Conservation (phyloP, 2,329 filamentous ascomycete genomes). For the Botrytis medusae region DNA sequence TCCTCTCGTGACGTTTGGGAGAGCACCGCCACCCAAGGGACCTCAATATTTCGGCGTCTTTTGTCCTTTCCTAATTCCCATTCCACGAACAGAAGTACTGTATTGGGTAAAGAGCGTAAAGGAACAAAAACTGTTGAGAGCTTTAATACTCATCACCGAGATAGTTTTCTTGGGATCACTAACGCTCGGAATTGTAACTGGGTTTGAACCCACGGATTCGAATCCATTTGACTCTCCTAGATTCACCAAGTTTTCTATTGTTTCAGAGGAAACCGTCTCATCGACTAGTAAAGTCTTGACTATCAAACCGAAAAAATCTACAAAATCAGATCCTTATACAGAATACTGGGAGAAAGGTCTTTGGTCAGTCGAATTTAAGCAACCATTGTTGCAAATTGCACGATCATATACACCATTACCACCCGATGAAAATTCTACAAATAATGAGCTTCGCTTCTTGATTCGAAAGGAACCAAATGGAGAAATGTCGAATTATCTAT, state of each 20-base stretch:
- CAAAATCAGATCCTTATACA: constrained; percentile 40
- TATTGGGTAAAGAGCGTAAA: background rate
- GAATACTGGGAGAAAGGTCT: constrained; percentile 62
- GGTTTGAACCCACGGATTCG: background rate
- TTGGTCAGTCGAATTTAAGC: constrained; percentile 91
- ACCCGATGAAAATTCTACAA: constrained; percentile 41
- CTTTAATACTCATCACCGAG: background rate
- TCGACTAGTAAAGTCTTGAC: constrained; percentile 69
- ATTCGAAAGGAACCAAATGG: constrained; percentile 77
- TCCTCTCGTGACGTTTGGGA: background rate
- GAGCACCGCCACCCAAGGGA: background rate
- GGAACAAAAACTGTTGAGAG: background rate
- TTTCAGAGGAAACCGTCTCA: constrained; percentile 61
- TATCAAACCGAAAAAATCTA: constrained; percentile 46
- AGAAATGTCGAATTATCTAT: constrained; percentile 82
- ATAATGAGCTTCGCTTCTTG: constrained; percentile 64
- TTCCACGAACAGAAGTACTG: constrained; percentile 1
- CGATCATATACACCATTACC: constrained; percentile 89
- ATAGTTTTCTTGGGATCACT: background rate
- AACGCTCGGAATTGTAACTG: background rate
- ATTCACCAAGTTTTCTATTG: constrained; percentile 67
- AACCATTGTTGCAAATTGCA: constrained; percentile 90
- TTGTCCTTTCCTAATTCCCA: background rate
- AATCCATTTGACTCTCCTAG: constrained; percentile 53
- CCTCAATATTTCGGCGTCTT: background rate